Evolutionary conservation across 1,284 basidiomycete genomes (phyloP).

Genomic region (Malassezia japonica): DNA sequence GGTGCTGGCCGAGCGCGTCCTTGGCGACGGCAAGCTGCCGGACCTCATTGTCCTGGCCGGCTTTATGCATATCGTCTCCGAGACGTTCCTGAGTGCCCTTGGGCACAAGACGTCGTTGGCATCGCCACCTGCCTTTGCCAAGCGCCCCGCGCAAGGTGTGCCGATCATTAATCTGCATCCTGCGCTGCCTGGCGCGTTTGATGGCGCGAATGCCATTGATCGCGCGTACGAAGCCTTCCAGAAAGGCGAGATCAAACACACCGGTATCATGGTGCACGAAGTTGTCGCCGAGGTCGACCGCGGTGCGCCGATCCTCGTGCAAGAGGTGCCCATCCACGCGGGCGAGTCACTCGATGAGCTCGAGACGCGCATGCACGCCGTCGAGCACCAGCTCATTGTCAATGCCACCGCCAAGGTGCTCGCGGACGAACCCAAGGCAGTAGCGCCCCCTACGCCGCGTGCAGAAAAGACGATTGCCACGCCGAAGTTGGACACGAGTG

Average conservation of each 20-base stretch:
- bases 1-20: conserved; percentile 66
- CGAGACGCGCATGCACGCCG: conserved; percentile 66
- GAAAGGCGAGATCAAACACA: conserved; percentile 54
- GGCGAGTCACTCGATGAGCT: conserved; percentile 65
- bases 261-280: conserved; percentile 87
- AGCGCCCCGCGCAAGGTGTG: conserved; percentile 52
- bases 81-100: conserved; percentile 51
- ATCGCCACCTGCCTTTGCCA: conserved; percentile 20
- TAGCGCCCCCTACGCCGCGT: neutral
- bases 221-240: conserved; percentile 81
- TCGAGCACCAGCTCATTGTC: conserved; percentile 87
- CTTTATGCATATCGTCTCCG: conserved; percentile 85
- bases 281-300: conserved; percentile 88
- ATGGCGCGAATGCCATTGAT: conserved; percentile 80
- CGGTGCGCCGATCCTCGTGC: conserved; percentile 74
- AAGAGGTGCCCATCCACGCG: conserved; percentile 64
- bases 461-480: conserved; percentile 20
- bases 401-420: conserved; percentile 49
- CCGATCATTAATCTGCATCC: conserved; percentile 95
- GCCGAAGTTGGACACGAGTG: conserved; percentile 9
- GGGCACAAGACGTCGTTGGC: conserved; percentile 29
- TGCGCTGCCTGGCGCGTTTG: conserved; percentile 85
- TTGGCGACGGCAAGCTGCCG: conserved; percentile 53
- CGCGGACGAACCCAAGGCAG: conserved; percentile 7
- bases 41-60: conserved; percentile 87